phyloP scores from a whole-genome alignment of 2,329 filamentous ascomycete species.

The Pleomassaria siparia region DNA sequence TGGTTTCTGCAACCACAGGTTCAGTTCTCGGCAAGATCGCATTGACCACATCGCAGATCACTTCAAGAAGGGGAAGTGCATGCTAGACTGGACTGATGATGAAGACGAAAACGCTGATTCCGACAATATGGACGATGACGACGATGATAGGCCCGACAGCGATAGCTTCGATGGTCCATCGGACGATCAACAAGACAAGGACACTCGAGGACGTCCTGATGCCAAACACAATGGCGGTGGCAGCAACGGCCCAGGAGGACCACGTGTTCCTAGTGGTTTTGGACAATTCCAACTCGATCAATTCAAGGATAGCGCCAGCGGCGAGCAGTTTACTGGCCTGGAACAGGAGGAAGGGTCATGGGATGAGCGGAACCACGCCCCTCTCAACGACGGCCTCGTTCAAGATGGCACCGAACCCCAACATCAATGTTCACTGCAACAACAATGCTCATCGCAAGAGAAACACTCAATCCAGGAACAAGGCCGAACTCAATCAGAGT shows the following conservation, averaged over 20 bases:
- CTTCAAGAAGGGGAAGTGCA: slow-evolving; percentile 42
- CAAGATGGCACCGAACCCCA: not conserved
- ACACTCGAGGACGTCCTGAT: slow-evolving; percentile 20
- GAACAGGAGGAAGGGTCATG: not conserved
- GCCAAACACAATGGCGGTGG: slow-evolving; percentile 20
- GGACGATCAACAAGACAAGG: slow-evolving; percentile 20
- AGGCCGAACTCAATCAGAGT: not conserved
- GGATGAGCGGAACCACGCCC: not conserved
- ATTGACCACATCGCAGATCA: slow-evolving; percentile 44
- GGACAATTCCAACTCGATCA: slow-evolving; percentile 38
- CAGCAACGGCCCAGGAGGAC: slow-evolving; percentile 14
- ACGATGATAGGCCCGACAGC: slow-evolving; percentile 29
- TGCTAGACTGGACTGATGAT: slow-evolving; percentile 41
- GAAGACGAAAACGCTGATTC: slow-evolving; percentile 24
- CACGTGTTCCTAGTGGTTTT: slow-evolving; percentile 23
- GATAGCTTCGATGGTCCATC: slow-evolving; percentile 27
- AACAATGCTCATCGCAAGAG: not conserved
- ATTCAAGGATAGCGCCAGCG: slow-evolving; percentile 14
- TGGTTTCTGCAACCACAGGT: slow-evolving; percentile 40
- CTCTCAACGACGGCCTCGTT: not conserved
- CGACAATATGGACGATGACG: slow-evolving; percentile 23
- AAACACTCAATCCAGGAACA: not conserved
- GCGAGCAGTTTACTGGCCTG: slow-evolving; percentile 1
- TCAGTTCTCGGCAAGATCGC: slow-evolving; percentile 36
- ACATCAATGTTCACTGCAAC: not conserved